phyloP scores from a whole-genome alignment of 1,284 basidiomycete species.

The Nidula niveotomentosa region DNA sequence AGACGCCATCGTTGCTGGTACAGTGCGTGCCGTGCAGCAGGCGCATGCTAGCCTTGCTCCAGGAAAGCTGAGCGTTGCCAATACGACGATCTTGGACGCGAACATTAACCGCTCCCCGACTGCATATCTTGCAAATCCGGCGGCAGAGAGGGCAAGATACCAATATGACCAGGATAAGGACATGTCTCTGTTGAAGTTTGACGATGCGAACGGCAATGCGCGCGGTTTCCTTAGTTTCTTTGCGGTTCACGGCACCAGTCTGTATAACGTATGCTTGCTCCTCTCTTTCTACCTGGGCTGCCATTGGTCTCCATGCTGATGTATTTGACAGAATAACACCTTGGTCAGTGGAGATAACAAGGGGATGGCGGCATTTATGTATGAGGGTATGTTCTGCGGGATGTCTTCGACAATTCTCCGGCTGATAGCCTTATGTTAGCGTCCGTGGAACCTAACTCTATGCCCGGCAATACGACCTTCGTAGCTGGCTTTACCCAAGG shows the following conservation, averaged over 20 bases:
- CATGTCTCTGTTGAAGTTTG: constrained; percentile 64
- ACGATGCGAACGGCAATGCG: constrained; percentile 53
- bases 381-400: constrained; percentile 51
- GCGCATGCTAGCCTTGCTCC: constrained; percentile 65
- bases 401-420: not conserved
- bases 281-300: constrained; percentile 1
- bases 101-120: constrained; percentile 77
- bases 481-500: constrained; percentile 78
- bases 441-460: constrained; percentile 56
- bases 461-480: constrained; percentile 71
- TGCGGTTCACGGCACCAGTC: constrained; percentile 78
- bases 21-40: constrained; percentile 64
- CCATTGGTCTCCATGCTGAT: constrained; percentile 2
- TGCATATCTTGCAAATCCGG: constrained; percentile 74
- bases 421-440: constrained; percentile 31
- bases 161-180: constrained; percentile 73
- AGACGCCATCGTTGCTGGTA: constrained; percentile 70
- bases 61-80: constrained; percentile 64
- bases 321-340: constrained; percentile 63
- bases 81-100: constrained; percentile 63
- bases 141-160: constrained; percentile 63
- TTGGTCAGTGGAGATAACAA: constrained; percentile 79
- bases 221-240: constrained; percentile 77
- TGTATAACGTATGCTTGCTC: constrained; percentile 56
- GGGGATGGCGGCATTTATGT: constrained; percentile 79